phyloP scores from a whole-genome alignment of 352 stramenopile genomes.

The Pythium folliculosum region DNA sequence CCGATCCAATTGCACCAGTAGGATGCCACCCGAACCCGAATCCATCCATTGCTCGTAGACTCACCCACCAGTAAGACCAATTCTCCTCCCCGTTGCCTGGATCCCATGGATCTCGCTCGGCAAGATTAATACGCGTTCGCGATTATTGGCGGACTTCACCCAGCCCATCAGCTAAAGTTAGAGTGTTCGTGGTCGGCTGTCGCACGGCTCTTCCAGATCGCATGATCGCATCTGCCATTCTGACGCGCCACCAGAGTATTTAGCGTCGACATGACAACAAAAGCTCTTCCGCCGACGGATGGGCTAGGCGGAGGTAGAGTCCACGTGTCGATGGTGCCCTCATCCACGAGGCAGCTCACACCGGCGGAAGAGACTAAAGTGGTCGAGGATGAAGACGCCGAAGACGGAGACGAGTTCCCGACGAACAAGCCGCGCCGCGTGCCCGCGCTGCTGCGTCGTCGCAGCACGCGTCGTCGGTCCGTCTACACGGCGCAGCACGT shows the following conservation, averaged over 20 bases:
- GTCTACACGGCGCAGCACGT: conserved; percentile 19
- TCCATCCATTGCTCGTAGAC: too few species aligned
- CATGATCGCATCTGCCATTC: too few species aligned
- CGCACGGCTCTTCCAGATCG: too few species aligned
- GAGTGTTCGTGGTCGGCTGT: neutral
- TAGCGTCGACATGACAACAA: neutral
- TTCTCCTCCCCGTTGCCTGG: too few species aligned
- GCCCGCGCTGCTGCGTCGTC: neutral
- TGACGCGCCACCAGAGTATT: neutral
- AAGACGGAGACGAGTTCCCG: neutral
- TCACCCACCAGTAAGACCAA: neutral
- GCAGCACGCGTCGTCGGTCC: neutral
- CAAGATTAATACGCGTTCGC: too few species aligned
- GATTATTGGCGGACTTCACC: too few species aligned
- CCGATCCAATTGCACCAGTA: neutral
- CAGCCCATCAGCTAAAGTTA: neutral
- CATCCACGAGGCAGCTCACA: neutral
- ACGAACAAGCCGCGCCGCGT: neutral
- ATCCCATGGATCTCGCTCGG: too few species aligned
- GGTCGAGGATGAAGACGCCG: neutral
- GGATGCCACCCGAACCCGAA: too few species aligned
- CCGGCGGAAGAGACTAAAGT: neutral
- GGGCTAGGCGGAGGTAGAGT: neutral
- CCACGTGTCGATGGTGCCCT: neutral
- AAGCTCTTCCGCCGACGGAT: neutral